These are phyloP conservation scores for Fraxinus baroniana DNA, from an alignment of 305 asterid species.

Conservation along the genomic window DNA sequence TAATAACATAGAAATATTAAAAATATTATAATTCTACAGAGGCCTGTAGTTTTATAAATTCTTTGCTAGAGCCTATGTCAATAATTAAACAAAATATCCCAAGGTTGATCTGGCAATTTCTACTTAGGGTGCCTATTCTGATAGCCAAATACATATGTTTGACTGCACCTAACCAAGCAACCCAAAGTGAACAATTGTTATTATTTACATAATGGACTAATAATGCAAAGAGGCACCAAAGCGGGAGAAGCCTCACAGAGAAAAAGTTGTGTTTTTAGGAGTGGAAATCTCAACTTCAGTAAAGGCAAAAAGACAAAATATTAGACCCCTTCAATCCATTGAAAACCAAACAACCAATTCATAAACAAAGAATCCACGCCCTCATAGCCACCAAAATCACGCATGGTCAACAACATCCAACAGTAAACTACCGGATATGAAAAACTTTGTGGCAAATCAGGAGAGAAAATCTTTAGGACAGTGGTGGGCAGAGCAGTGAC, in stretches of 20 bases:
- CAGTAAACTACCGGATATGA: background rate
- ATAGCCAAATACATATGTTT: background rate
- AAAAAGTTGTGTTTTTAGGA: background rate
- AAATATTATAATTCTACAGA: background rate
- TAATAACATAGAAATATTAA: background rate
- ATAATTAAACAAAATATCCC: background rate
- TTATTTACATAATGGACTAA: background rate
- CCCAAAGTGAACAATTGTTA: background rate
- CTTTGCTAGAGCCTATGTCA: background rate
- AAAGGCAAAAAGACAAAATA: background rate
- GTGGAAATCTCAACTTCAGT: background rate
- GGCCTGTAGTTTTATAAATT: background rate
- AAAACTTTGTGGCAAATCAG: background rate
- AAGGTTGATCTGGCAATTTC: background rate
- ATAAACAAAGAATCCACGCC: background rate
- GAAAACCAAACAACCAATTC: background rate
- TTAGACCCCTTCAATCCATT: background rate
- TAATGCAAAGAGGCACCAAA: background rate
- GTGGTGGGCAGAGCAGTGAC: background rate
- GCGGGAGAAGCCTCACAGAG: background rate
- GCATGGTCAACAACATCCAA: background rate
- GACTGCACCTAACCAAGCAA: background rate
- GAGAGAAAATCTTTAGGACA: background rate
- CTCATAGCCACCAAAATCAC: background rate
- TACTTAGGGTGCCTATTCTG: background rate